phyloP scores from a whole-genome alignment of 1,284 basidiomycete species.

The Mrakiaceae sp. region DNA sequence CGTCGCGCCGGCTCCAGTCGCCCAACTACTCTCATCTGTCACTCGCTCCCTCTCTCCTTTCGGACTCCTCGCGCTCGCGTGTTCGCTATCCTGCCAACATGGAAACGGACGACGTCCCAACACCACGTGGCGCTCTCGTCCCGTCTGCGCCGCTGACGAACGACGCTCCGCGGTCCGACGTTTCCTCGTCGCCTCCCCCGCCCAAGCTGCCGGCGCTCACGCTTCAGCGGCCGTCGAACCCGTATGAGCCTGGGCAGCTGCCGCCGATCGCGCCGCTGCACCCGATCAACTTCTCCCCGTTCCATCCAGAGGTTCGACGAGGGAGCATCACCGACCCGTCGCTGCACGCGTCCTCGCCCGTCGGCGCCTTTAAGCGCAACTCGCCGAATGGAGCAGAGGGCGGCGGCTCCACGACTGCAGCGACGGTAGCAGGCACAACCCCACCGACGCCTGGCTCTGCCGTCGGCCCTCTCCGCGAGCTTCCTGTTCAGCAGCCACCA shows the following conservation, averaged over 20 bases:
- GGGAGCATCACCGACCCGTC: neutral
- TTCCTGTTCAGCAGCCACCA: neutral
- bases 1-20: too few relatives aligned
- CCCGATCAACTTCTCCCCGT: neutral
- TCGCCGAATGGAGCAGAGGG: neutral
- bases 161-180: too few relatives aligned
- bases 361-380: neutral
- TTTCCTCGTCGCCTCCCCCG: neutral
- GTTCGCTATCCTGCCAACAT: too few relatives aligned
- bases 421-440: neutral
- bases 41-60: too few relatives aligned
- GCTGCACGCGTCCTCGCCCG: neutral
- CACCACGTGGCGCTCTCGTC: too few relatives aligned
- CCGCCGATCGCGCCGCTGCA: slow-evolving; percentile 7
- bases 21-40: too few relatives aligned
- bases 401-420: too few relatives aligned
- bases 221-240: slow-evolving; percentile 5
- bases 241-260: neutral
- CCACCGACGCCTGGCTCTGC: neutral
- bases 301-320: neutral
- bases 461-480: neutral
- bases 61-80: too few relatives aligned
- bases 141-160: too few relatives aligned
- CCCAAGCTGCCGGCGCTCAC: slow-evolving; percentile 3
- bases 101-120: too few relatives aligned